A percentile compares a stretch with the other conserved stretches of the same genome.
Evolutionary conservation across 2,329 filamentous ascomycete species (phyloP).

Genomic region (Rutstroemia sp.): DNA sequence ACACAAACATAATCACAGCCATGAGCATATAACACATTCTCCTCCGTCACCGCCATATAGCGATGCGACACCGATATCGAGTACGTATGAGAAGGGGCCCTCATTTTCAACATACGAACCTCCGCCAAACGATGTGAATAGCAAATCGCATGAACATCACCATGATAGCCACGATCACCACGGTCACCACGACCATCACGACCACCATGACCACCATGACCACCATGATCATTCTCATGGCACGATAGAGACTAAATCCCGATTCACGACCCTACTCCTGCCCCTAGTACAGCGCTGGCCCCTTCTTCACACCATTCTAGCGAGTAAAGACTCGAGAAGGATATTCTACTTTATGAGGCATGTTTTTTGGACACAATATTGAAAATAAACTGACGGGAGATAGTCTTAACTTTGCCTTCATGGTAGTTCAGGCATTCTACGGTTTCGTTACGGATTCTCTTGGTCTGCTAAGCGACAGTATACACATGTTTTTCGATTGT

Average conservation of each 20-base stretch:
- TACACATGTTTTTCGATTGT: constrained; percentile 99
- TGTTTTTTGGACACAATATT: constrained; percentile 24
- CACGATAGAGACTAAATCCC: constrained; percentile 45
- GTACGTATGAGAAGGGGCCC: constrained; percentile 15
- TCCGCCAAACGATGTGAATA: constrained; percentile 15
- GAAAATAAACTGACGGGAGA: not conserved
- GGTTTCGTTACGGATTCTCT: constrained; percentile 89
- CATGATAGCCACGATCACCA: not conserved
- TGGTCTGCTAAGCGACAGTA: constrained; percentile 91
- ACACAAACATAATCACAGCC: constrained; percentile 8
- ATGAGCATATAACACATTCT: constrained; percentile 10
- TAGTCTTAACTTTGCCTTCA: constrained; percentile 89
- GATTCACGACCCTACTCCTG: constrained; percentile 67
- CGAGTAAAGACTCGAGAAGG: constrained; percentile 84
- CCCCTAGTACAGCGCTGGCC: constrained; percentile 63
- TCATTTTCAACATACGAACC: constrained; percentile 16
- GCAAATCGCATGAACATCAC: constrained; percentile 16
- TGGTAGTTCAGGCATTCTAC: constrained; percentile 90
- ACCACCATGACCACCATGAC: constrained; percentile 15
- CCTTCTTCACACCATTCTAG: constrained; percentile 75
- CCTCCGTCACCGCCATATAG: constrained; percentile 19
- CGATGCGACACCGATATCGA: constrained; percentile 14
- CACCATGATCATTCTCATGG: constrained; percentile 23
- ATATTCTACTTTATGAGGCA: constrained; percentile 97
- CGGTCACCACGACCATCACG: constrained; percentile 14